Percentiles rank a stretch among this genome's conserved stretches.
Conservation (phyloP, 495 filamentous ascomycete species). For the Xylaria nigripes region DNA sequence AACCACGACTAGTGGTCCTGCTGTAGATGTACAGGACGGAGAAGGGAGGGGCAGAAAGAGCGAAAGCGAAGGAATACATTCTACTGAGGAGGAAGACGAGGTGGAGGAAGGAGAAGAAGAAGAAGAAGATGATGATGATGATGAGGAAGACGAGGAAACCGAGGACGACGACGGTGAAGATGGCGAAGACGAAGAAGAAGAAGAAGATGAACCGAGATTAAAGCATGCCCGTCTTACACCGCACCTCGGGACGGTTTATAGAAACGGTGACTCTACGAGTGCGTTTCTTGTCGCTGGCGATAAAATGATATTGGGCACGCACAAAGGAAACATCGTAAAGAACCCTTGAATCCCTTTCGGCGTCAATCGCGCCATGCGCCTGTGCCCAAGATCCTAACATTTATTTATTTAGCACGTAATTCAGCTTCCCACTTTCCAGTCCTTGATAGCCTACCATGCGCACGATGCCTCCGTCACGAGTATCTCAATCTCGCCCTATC, state of each 20-base stretch:
- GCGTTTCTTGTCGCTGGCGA: slow-evolving; percentile 82
- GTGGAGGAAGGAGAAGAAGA: slow-evolving; percentile 23
- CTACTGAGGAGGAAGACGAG: slow-evolving; percentile 31
- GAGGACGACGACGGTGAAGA: slow-evolving; percentile 48
- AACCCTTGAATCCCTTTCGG: slow-evolving; percentile 10
- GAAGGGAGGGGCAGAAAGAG: slow-evolving; percentile 8
- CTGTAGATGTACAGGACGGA: slow-evolving; percentile 4
- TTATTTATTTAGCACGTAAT: slow-evolving; percentile 61
- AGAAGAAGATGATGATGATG: slow-evolving; percentile 37
- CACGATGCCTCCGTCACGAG: slow-evolving; percentile 85
- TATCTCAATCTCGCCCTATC: slow-evolving; percentile 85
- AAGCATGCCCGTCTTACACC: slow-evolving; percentile 85
- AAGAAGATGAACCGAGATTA: slow-evolving; percentile 91
- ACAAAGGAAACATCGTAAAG: slow-evolving; percentile 92
- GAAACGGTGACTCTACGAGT: slow-evolving; percentile 91
- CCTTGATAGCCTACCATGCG: slow-evolving; percentile 77
- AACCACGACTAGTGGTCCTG: not conserved
- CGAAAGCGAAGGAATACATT: slow-evolving; percentile 27
- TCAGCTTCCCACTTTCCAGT: slow-evolving; percentile 68
- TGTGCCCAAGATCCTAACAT: not conserved
- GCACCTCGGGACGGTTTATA: slow-evolving; percentile 70
- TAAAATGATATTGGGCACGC: slow-evolving; percentile 95
- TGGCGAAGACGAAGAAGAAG: slow-evolving; percentile 71
- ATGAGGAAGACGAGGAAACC: slow-evolving; percentile 29
- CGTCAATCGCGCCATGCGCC: not conserved